These are phyloP conservation scores for Lumnitzera littorea DNA, from an alignment of 345 rosid genomes.

Conservation along the genomic window DNA sequence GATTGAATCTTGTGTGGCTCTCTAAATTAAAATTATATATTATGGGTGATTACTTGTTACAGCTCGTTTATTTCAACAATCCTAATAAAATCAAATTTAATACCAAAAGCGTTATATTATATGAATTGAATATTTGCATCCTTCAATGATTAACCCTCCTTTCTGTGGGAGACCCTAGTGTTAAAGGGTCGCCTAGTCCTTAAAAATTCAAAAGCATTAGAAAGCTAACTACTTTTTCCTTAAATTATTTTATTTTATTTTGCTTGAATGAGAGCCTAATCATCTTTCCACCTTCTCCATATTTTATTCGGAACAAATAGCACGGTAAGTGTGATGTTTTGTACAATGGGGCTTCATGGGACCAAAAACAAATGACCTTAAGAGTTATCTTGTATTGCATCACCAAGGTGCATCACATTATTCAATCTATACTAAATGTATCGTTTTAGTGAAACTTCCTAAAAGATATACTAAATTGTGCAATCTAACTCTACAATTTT, in stretches of 20 bases:
- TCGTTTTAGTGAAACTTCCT: no score
- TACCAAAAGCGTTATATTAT: conserved; percentile 5
- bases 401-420: no score
- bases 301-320: conserved; percentile 1
- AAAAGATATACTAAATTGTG: no score
- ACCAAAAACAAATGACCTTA: no score
- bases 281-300: conserved; percentile 32
- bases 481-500: no score
- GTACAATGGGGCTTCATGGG: no score
- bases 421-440: no score
- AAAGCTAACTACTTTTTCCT: conserved; percentile 5
- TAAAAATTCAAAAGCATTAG: conserved; percentile 17
- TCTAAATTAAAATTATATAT: no score
- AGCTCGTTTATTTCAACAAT: conserved; percentile 33
- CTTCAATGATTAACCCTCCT: conserved; percentile 57
- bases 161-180: conserved; percentile 27
- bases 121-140: conserved; percentile 16
- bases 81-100: conserved; percentile 4
- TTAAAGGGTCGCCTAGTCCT: conserved; percentile 21
- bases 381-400: no score
- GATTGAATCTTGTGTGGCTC: conserved; percentile 13
- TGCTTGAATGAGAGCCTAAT: conserved; percentile 26
- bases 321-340: conserved; percentile 1
- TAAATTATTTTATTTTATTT: conserved; percentile 4
- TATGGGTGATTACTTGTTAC: no score